Percentiles rank a stretch among this genome's conserved stretches.
These are phyloP conservation scores for Sporobolomyces phaffii DNA, from an alignment of 768 basidiomycete species.

Conservation along the genomic window DNA sequence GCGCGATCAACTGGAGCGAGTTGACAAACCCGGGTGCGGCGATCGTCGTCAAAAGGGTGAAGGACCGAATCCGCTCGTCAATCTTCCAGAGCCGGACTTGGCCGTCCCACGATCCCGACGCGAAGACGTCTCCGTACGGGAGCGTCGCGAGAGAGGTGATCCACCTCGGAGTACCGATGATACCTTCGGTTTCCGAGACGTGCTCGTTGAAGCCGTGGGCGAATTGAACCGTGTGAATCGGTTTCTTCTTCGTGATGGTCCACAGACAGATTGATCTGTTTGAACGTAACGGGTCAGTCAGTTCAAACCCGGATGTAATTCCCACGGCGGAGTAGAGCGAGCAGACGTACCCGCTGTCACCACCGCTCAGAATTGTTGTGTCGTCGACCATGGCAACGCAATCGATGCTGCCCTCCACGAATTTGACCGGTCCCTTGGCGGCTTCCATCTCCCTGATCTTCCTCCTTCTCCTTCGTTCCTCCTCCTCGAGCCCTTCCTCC, in stretches of 20 bases:
- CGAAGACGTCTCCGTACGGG: conserved; percentile 84
- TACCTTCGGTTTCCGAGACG: conserved; percentile 65
- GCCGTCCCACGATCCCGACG: conserved; percentile 92
- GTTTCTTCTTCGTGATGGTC: conserved; percentile 89
- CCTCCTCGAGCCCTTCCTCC: conserved; percentile 44
- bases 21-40: conserved; percentile 73
- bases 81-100: conserved; percentile 84
- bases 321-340: not conserved
- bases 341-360: conserved; percentile 80
- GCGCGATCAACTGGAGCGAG: conserved; percentile 67
- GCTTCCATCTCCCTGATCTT: conserved; percentile 48
- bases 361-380: conserved; percentile 81
- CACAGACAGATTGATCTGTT: conserved; percentile 82
- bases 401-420: conserved; percentile 85
- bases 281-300: not conserved
- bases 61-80: conserved; percentile 68
- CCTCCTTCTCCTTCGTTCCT: conserved; percentile 55
- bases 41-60: conserved; percentile 49
- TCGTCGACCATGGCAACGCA: conserved; percentile 94
- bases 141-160: conserved; percentile 75
- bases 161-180: conserved; percentile 77
- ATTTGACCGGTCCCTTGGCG: conserved; percentile 48
- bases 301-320: not conserved
- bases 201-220: conserved; percentile 79
- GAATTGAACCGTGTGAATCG: conserved; percentile 74